Base-by-base conservation (phyloP, 352 stramenopile genomes). In the Thalassiosira pacifica region DNA sequence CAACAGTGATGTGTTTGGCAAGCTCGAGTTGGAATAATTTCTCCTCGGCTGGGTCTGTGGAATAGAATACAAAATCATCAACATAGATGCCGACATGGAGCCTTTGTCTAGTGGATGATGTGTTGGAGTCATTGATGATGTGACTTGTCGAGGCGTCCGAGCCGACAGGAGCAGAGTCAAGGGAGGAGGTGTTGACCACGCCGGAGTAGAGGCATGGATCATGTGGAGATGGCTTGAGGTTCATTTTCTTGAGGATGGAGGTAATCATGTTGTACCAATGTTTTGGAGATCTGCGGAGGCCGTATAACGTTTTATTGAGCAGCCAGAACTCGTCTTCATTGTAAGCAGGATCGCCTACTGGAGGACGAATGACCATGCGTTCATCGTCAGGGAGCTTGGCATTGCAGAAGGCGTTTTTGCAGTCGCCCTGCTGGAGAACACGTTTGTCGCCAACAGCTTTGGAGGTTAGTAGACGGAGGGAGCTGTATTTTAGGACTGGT, bases 341-440 rank as follows among this genome's bases (percentile, higher is more conserved):
- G 59, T 70, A 26, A 18, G 24, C 65, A 0, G 63, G 79, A 45
- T 86, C 65, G 27, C 63, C 70, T 16, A 64, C 3, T 1, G 80
- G 85, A 24, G 80, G 79, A 1, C 34, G 45, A 16, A 87, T 53
- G 6, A 86, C 60, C 4, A 45, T 75, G 13, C 64, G 26, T 37
- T 90, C 80, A 67, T 90, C 66, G 0, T 74, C 31, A 9, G 70
- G 70, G 24, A 84, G 45, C 2, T 32, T 65, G 2, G 57, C 45
- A 16, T 83, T 37, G 34, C 71, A 89, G 31, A 88, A 91, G 11
- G 66, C 60, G 26, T 88, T 90, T 42, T 88, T 90, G 32, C 72
- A 81, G 26, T 90, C 80, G 24, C 76, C 80, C 45, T 91, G 85
- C 72, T 87, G 68, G 19, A 88, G 48, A 45, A 77, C 32, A 9